phyloP scores from a whole-genome alignment of 2,329 filamentous ascomycete species.

The Exophiala bonariae region DNA sequence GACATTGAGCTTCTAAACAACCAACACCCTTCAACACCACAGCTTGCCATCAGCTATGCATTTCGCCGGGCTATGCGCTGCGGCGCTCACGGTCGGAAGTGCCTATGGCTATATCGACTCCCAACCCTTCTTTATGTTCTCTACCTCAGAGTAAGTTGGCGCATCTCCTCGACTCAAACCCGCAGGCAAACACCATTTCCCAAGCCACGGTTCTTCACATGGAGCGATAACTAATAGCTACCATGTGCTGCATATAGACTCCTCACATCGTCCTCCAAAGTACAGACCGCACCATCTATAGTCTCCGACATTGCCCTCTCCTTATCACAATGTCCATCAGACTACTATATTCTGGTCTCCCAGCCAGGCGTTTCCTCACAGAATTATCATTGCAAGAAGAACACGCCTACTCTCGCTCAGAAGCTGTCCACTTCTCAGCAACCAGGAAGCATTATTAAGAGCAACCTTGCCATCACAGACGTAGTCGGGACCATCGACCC shows the following conservation, averaged over 20 bases:
- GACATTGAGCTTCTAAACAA: constrained; percentile 1
- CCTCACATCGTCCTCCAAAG: constrained; percentile 39
- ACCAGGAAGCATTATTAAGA: constrained; percentile 43
- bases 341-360: constrained; percentile 73
- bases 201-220: neutral
- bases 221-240: neutral
- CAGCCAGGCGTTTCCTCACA: constrained; percentile 72
- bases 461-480: constrained; percentile 52
- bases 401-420: constrained; percentile 48
- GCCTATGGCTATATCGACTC: constrained; percentile 56
- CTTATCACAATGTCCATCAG: constrained; percentile 69
- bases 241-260: constrained; percentile 25
- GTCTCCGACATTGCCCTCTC: constrained; percentile 42
- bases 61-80: constrained; percentile 19
- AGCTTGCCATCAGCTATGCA: constrained; percentile 18
- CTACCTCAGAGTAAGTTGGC: constrained; percentile 70
- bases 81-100: constrained; percentile 23
- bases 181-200: constrained; percentile 4
- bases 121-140: constrained; percentile 86
- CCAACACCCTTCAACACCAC: constrained; percentile 1
- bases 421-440: constrained; percentile 10
- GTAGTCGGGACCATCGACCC: constrained; percentile 52
- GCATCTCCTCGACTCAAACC: neutral
- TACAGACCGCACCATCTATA: constrained; percentile 47
- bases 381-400: constrained; percentile 61